Evolutionary conservation across 73 alveolate genomes (phyloP).

Genomic region (Diophrys appendiculata): DNA sequence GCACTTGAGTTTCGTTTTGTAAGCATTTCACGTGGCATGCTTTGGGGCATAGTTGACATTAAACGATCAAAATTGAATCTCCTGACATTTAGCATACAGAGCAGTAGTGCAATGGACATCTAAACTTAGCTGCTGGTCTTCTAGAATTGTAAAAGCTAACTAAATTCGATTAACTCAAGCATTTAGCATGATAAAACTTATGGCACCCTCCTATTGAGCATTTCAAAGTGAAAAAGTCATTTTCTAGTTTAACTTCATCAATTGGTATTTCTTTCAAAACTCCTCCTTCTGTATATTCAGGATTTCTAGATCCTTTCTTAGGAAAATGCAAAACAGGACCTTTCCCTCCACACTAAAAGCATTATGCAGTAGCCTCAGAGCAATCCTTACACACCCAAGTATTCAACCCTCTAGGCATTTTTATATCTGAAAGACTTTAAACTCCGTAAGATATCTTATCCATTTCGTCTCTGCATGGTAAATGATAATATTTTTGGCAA

Average conservation of each 20-base stretch:
- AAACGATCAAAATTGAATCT: conserved; percentile 48
- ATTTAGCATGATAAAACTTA: conserved; percentile 57
- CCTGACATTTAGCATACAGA: conserved; percentile 60
- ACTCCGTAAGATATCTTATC: neutral
- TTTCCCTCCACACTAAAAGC: conserved; percentile 70
- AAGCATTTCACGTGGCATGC: conserved; percentile 65
- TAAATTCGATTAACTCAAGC: conserved; percentile 40
- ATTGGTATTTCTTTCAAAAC: neutral
- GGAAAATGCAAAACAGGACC: conserved; percentile 55
- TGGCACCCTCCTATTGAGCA: conserved; percentile 61
- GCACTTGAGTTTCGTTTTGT: conserved; percentile 24
- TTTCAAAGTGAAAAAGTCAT: conserved; percentile 16
- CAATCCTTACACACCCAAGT: conserved; percentile 79
- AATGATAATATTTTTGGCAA: conserved; percentile 79
- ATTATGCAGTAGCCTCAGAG: conserved; percentile 50
- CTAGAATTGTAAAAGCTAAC: conserved; percentile 41
- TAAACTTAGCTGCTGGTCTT: conserved; percentile 45
- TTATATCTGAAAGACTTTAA: neutral
- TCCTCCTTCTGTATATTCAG: neutral
- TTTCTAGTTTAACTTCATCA: conserved; percentile 7
- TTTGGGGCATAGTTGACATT: conserved; percentile 64
- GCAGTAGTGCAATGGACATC: conserved; percentile 72
- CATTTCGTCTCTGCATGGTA: conserved; percentile 58
- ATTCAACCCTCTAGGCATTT: neutral
- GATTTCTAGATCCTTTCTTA: conserved; percentile 41